Evolutionary conservation across 2,329 filamentous ascomycete species (phyloP).

Genomic region (Fusarium keratoplasticum): DNA sequence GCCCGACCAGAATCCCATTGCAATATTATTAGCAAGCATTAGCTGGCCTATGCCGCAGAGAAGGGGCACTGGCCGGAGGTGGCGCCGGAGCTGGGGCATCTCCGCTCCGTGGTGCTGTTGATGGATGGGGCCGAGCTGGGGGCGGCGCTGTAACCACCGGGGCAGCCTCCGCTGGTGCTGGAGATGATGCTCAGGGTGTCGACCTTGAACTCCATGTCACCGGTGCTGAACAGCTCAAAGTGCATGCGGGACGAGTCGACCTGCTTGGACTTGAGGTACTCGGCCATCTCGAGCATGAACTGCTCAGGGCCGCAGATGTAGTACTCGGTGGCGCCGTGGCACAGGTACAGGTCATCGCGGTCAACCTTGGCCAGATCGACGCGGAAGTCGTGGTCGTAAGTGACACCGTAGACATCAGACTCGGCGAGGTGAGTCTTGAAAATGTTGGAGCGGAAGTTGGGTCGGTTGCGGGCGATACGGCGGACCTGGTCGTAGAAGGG

Average conservation of each 20-base stretch:
- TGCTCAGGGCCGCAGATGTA: conserved; percentile 66
- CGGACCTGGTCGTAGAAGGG: conserved; percentile 67
- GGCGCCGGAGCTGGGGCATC: conserved; percentile 34
- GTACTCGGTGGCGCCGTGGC: conserved; percentile 61
- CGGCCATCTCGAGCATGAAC: conserved; percentile 64
- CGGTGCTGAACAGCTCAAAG: conserved; percentile 61
- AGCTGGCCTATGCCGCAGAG: conserved; percentile 9
- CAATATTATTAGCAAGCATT: background rate
- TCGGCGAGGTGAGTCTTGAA: conserved; percentile 62
- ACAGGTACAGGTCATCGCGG: conserved; percentile 58
- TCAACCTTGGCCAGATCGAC: conserved; percentile 60
- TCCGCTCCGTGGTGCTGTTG: conserved; percentile 19
- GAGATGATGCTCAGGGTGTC: conserved; percentile 45
- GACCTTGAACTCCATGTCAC: conserved; percentile 55
- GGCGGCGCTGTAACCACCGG: conserved; percentile 14
- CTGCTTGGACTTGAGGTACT: conserved; percentile 55
- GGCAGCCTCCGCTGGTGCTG: conserved; percentile 21
- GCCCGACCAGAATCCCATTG: conserved; percentile 8
- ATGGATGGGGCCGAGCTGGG: conserved; percentile 28
- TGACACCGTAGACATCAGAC: conserved; percentile 57
- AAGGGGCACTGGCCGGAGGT: conserved; percentile 29
- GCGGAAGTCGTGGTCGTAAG: conserved; percentile 55
- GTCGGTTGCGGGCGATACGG: conserved; percentile 53
- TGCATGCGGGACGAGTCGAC: conserved; percentile 55
- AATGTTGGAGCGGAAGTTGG: conserved; percentile 55